Conservation (phyloP, 441 rosid species). For the Brassica balearica region DNA sequence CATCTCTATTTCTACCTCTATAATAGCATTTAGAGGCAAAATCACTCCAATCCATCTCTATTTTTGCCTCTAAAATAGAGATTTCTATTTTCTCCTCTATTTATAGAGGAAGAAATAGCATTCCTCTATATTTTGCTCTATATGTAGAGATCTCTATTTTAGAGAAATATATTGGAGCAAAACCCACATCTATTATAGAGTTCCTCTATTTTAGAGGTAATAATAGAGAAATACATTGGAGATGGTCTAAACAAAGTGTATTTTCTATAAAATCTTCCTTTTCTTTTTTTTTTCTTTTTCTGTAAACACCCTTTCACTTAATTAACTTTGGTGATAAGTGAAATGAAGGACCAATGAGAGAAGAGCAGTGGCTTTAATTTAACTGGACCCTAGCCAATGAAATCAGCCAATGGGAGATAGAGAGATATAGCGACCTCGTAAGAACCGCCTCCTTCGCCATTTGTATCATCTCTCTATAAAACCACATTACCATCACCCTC, state of each 20-base stretch:
- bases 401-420: constrained; percentile 39
- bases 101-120: no score
- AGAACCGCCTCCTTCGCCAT: constrained; percentile 49
- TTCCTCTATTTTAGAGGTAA: no score
- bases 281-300: neutral
- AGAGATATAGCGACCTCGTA: constrained; percentile 36
- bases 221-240: no score
- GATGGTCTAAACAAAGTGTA: constrained; percentile 1
- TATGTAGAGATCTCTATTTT: no score
- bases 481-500: constrained; percentile 36
- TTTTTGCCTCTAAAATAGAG: no score
- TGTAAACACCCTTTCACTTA: neutral
- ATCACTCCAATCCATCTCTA: no score
- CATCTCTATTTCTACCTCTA: no score
- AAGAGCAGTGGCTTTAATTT: constrained; percentile 36
- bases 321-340: neutral
- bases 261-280: neutral
- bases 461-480: constrained; percentile 44
- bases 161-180: no score
- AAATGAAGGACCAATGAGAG: constrained; percentile 37
- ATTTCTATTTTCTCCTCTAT: no score
- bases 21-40: no score
- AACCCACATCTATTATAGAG: no score
- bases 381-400: constrained; percentile 37
- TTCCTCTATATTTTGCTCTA: no score